Conservation (phyloP, 2,329 filamentous ascomycete species). For the Calonectria pteridis region DNA sequence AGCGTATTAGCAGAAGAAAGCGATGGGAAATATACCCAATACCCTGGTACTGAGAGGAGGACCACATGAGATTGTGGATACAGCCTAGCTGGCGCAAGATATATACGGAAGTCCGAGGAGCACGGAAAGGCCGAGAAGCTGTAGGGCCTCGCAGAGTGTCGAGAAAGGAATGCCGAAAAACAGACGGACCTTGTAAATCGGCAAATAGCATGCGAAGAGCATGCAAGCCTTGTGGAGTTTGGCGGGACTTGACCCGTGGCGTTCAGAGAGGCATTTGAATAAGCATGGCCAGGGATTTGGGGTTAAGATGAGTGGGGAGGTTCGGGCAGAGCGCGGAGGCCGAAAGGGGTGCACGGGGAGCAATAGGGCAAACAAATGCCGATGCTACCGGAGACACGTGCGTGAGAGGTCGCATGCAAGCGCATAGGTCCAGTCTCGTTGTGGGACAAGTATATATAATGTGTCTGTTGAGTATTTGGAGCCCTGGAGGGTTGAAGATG, state of each 20-base stretch:
- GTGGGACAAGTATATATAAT: conserved; percentile 1
- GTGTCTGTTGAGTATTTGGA: conserved; percentile 2
- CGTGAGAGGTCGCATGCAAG: conserved; percentile 6
- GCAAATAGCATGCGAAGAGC: conserved; percentile 1
- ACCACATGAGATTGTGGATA: neutral
- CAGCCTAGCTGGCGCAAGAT: conserved; percentile 1
- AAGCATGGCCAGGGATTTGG: conserved; percentile 13
- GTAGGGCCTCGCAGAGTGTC: neutral
- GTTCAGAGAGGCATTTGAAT: conserved; percentile 21
- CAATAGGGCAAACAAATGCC: conserved; percentile 21
- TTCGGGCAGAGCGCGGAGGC: neutral
- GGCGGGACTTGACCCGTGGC: conserved; percentile 12
- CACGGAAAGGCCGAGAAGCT: conserved; percentile 7
- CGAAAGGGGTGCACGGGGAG: neutral
- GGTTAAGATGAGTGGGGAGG: conserved; percentile 1
- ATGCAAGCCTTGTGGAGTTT: conserved; percentile 14
- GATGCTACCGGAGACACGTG: conserved; percentile 11
- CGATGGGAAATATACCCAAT: conserved; percentile 32
- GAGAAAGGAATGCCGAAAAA: neutral
- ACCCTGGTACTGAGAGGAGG: conserved; percentile 18
- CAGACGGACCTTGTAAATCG: neutral
- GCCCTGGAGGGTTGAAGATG: neutral
- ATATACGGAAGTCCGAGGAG: conserved; percentile 2
- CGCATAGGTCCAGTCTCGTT: neutral
- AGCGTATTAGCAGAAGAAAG: conserved; percentile 15